Percentiles rank a stretch among this genome's conserved stretches.
Evolutionary conservation across 2,329 filamentous ascomycete genomes (phyloP).

Genomic region (Trichoderma citrinoviride): DNA sequence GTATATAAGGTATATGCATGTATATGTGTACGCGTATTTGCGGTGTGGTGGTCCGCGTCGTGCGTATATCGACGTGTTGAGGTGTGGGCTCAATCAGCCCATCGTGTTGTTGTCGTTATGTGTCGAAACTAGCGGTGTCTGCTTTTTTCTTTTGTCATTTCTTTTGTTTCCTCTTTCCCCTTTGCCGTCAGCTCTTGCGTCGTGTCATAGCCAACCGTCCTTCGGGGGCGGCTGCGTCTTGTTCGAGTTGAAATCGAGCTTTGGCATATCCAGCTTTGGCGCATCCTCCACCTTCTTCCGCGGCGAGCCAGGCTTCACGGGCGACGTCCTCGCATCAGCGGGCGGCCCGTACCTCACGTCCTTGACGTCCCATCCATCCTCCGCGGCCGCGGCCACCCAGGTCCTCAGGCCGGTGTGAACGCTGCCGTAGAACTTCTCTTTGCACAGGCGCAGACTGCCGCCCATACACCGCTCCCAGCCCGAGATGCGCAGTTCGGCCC

Average conservation of each 20-base stretch:
- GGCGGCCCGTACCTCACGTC: conserved; percentile 73
- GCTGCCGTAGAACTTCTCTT: conserved; percentile 93
- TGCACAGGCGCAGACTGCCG: conserved; percentile 80
- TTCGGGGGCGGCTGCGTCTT: conserved; percentile 31
- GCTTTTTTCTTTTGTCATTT: neutral
- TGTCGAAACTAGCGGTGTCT: neutral
- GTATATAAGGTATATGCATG: neutral
- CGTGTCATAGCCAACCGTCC: conserved; percentile 34
- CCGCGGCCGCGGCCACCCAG: conserved; percentile 83
- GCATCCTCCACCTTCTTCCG: conserved; percentile 53
- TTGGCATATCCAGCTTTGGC: conserved; percentile 61
- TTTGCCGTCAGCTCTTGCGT: no score
- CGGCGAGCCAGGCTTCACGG: conserved; percentile 36
- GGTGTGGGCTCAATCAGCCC: no score
- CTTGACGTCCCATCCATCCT: conserved; percentile 83
- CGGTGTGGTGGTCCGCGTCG: no score
- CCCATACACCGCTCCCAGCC: conserved; percentile 93
- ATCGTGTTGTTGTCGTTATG: no score
- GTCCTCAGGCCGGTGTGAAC: conserved; percentile 86
- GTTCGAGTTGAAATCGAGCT: conserved; percentile 50
- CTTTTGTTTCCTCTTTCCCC: neutral
- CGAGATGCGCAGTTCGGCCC: conserved; percentile 74
- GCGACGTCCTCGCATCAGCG: conserved; percentile 31
- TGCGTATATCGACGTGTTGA: no score
- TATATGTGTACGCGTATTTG: no score